Base-by-base conservation (phyloP, 1,284 basidiomycete genomes). In the Mycosarcoma maydis region DNA sequence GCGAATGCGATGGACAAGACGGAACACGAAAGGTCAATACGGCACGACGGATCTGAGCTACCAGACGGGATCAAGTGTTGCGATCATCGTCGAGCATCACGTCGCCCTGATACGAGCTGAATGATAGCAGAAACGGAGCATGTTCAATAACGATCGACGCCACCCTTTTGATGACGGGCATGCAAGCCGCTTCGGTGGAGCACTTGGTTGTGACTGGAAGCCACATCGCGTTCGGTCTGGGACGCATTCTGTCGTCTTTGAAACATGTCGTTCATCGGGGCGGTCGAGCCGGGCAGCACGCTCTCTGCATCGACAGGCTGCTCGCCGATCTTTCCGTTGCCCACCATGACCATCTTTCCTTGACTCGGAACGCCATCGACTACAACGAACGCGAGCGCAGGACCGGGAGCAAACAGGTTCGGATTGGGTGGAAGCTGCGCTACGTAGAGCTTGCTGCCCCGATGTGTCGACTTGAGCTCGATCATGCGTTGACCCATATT, bases 401-500 rank as follows among this genome's bases (percentile, higher is more conserved):
- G 74, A 6, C 80, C 80, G 8, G 80, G 80, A 4, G 73, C 69
- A 43, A 79, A 74, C 33, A 82, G 58, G 59, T 68, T 68, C 10
- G 75, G 58, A 54, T 81, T 80, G 14, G 67, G 54, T n/a, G 80
- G 77, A 22, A 78, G 52, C 34, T 75, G 73, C 6, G 69, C 52
- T 22, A 81, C 78, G 39, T 54, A 56, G 13, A 77, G 41, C 34
- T 38, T 49, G 38, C 38, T 54, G 6, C 52, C 68, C 23, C 44
- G 36, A 4, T 43, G 38, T 14, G 49, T 50, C 23, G 68, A 42
- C 27, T 57, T 46, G 33, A 77, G 69, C 59, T 77, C 64, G 38
- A 77, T 60, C 57, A 68, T 64, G 33, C 75, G 62, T 80, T 92
- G 91, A 16, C 91, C 91, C 90, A 92, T 94, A 85, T 94, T 94